Percentiles rank a stretch among this genome's conserved stretches.
These are phyloP conservation scores for Sanghuangporus sanghuang DNA, from an alignment of 1,284 basidiomycete species.

Conservation along the genomic window DNA sequence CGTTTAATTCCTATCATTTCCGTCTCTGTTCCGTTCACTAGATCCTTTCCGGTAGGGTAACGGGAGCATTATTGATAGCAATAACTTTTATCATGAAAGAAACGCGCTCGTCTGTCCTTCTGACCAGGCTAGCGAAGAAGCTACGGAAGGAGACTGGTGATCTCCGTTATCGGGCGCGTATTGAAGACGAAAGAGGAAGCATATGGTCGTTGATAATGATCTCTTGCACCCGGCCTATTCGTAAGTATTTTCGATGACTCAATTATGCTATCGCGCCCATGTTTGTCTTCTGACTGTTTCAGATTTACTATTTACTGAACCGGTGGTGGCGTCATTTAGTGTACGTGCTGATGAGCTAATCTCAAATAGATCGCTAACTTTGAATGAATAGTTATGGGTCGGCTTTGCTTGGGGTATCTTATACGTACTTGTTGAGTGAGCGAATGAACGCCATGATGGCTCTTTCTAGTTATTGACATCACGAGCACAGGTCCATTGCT, in stretches of 20 bases:
- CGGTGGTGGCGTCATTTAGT: slow-evolving; percentile 69
- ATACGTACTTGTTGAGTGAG: slow-evolving; percentile 63
- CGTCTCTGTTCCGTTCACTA: slow-evolving; percentile 9
- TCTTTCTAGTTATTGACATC: background rate
- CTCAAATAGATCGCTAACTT: background rate
- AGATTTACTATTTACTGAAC: slow-evolving; percentile 71
- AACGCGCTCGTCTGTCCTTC: slow-evolving; percentile 59
- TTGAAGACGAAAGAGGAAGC: slow-evolving; percentile 58
- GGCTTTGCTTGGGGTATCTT: slow-evolving; percentile 77
- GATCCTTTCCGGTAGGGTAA: slow-evolving; percentile 31
- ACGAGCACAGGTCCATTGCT: slow-evolving; percentile 46
- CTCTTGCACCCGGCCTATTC: slow-evolving; percentile 63
- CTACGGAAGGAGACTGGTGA: slow-evolving; percentile 60
- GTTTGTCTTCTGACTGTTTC: background rate
- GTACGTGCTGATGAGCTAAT: slow-evolving; percentile 33
- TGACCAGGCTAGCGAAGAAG: slow-evolving; percentile 53
- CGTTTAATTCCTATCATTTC: slow-evolving; percentile 19
- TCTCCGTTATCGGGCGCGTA: slow-evolving; percentile 50
- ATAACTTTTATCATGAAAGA: slow-evolving; percentile 51
- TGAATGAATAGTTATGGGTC: slow-evolving; percentile 54
- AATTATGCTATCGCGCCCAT: background rate
- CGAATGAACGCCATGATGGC: background rate
- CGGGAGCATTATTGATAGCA: slow-evolving; percentile 38
- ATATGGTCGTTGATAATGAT: slow-evolving; percentile 54
- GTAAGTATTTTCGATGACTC: slow-evolving; percentile 33